Base-by-base conservation (phyloP, 208 protist species). In the Trypanosoma brucei region DNA sequence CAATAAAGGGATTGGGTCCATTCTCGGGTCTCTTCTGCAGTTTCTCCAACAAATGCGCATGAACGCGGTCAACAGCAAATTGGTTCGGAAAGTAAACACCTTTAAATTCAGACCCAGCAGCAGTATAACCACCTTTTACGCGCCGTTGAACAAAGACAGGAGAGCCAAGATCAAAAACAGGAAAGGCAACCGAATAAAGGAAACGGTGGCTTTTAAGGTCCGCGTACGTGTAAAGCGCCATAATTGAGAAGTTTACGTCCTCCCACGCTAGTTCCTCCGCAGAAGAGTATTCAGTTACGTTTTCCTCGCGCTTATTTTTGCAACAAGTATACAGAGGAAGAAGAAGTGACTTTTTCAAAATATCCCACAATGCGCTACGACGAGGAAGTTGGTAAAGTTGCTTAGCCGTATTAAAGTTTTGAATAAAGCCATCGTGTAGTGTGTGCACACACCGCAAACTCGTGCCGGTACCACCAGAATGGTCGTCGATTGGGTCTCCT, bases 141-240 rank as follows among this genome's bases (percentile, higher is more conserved):
- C 59, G 49, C 34, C 54, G 36, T 13, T 52, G 57, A 1, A 84
- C 42, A 9, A 62, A 42, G 35, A 81, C 58, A 30, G 78, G 72
- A 48, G 62, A 60, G 7, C 69, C 62, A 33, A 83, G 50, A 40
- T 74, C 50, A 3, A 97, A 48, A 38, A 86, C 86, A 7, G 97
- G 97, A 51, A 99, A 96, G 3, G 88, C 90, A 63, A 97, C 93
- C 38, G 80, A 83, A 79, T 98, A 98, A 56, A 93, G 86, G 71
- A 97, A 99, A 14, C 79, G 67, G 79, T 98, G 91, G 37, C 78
- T 76, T 75, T 99, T 99, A 3, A 98, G 79, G 68, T 99, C 96
- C 2, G 95, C 79, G 76, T 86, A 99, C 2, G 94, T 90, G 37
- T 92, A 79, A 34, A 98, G 65, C 9, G 92, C 70, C 38, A 97